Conservation (phyloP, 257 asterid genomes). For the Scutellaria baicalensis region DNA sequence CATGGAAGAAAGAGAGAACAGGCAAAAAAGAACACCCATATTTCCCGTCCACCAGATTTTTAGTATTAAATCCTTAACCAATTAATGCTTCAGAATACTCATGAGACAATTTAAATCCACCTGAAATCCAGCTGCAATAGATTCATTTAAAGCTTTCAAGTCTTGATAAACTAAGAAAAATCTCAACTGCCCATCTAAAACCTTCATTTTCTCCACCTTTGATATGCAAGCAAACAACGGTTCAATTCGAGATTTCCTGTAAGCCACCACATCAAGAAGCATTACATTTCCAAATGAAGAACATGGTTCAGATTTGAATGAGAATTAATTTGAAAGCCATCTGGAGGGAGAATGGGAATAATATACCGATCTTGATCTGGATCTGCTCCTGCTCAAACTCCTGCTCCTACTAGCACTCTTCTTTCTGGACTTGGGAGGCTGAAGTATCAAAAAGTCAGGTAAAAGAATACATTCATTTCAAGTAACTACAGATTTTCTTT, state of each 20-base stretch:
- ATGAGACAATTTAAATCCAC: background rate
- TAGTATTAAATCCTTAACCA: background rate
- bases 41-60: background rate
- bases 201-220: background rate
- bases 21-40: background rate
- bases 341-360: slow-evolving; percentile 18
- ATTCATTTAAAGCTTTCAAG: background rate
- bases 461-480: background rate
- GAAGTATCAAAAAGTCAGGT: background rate
- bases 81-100: background rate
- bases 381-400: slow-evolving; percentile 31
- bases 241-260: slow-evolving; percentile 46
- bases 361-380: slow-evolving; percentile 26
- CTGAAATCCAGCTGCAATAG: background rate
- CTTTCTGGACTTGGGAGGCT: slow-evolving; percentile 27
- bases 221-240: background rate
- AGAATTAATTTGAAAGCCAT: background rate
- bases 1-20: background rate
- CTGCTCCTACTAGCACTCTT: slow-evolving; percentile 19
- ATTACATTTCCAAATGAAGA: background rate
- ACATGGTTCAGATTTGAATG: background rate
- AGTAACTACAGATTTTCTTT: background rate
- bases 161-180: background rate
- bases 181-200: background rate
- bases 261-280: background rate